A percentile compares a stretch with the other conserved stretches of the same genome.
These are phyloP conservation scores for Diaporthe sp. DNA, from an alignment of 2,329 filamentous ascomycete genomes.

Conservation along the genomic window DNA sequence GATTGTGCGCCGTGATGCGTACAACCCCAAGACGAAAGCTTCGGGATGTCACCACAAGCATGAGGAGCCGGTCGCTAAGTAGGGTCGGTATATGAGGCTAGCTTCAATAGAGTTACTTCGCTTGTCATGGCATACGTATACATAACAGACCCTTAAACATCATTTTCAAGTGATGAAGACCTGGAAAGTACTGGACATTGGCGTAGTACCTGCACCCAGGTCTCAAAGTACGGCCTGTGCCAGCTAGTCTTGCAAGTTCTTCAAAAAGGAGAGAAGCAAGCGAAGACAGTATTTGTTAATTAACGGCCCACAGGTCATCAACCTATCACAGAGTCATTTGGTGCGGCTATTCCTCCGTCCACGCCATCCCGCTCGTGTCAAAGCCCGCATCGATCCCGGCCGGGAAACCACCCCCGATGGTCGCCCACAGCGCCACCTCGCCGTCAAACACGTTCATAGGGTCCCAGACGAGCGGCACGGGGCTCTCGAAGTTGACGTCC, in stretches of 20 bases:
- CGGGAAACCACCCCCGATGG: neutral
- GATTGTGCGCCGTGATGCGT: slow-evolving; percentile 5
- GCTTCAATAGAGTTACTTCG: neutral
- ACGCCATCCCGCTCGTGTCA: neutral
- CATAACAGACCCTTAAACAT: too few species aligned
- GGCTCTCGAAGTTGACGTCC: slow-evolving; percentile 12
- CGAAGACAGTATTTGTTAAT: too few species aligned
- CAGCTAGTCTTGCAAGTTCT: neutral
- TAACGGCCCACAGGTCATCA: neutral
- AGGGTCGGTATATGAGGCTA: neutral
- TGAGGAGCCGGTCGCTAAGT: neutral
- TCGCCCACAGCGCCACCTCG: slow-evolving; percentile 10
- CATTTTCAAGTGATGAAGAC: neutral
- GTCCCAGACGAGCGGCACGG: neutral
- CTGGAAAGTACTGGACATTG: too few species aligned
- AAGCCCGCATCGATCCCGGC: neutral
- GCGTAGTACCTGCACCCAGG: too few species aligned
- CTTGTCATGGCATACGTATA: too few species aligned
- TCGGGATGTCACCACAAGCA: slow-evolving; percentile 25
- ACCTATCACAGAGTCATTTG: neutral
- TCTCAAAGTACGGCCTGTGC: neutral
- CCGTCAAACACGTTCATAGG: slow-evolving; percentile 26
- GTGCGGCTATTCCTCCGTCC: neutral
- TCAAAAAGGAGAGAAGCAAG: neutral
- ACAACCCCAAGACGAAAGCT: neutral